These are phyloP conservation scores for Dichotomocladium elegans DNA, from an alignment of 371 early-diverging fungal genomes.

Conservation along the genomic window DNA sequence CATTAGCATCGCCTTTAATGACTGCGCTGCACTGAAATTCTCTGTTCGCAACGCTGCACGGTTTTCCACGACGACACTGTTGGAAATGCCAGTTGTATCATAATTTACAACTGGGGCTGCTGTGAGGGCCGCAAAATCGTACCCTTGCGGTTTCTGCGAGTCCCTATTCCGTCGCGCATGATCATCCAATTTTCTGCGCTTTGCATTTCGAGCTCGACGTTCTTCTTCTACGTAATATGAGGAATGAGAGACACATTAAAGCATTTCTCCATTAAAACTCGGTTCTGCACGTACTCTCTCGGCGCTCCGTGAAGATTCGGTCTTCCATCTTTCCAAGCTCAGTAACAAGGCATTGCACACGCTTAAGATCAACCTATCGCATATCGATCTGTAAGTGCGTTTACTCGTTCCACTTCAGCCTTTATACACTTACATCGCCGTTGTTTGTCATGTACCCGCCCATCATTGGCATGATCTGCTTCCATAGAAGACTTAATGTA, in stretches of 20 bases:
- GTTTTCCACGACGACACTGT: constrained; percentile 35
- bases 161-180: constrained; percentile 34
- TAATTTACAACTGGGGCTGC: constrained; percentile 33
- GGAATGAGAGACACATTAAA: neutral
- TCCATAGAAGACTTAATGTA: constrained; percentile 85
- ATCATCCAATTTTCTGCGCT: constrained; percentile 43
- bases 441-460: constrained; percentile 87
- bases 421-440: constrained; percentile 57
- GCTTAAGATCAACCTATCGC: constrained; percentile 71
- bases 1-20: constrained; percentile 28
- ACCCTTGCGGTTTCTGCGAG: constrained; percentile 21
- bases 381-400: too few relatives aligned
- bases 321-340: constrained; percentile 87
- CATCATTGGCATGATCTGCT: constrained; percentile 63
- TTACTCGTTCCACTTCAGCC: too few relatives aligned
- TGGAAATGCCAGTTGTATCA: constrained; percentile 26
- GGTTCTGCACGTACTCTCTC: constrained; percentile 66
- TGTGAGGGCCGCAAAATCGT: constrained; percentile 34
- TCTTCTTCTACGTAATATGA: constrained; percentile 29
- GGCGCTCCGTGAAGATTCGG: constrained; percentile 75
- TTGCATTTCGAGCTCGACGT: constrained; percentile 30
- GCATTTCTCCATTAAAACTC: neutral
- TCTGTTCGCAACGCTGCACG: constrained; percentile 33
- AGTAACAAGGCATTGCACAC: constrained; percentile 73
- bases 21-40: constrained; percentile 54